Percentiles rank a stretch among this genome's conserved stretches.
Conservation (phyloP, 2,329 filamentous ascomycete species). For the Kalmusia sp. region DNA sequence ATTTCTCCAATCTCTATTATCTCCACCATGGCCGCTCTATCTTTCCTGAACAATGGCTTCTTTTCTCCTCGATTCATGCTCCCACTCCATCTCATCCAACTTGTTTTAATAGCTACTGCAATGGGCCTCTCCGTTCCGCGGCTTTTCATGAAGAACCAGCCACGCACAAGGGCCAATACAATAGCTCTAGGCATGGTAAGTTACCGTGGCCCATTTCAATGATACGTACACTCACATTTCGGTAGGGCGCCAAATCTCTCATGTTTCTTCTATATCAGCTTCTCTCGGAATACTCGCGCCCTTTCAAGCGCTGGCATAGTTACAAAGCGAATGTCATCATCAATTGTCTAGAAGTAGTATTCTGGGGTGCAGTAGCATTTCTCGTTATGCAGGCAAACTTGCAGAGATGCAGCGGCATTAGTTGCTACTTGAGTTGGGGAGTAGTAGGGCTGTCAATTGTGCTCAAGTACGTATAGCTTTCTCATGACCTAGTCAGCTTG, state of each 20-base stretch:
- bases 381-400: slow-evolving; percentile 30
- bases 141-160: slow-evolving; percentile 30
- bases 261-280: slow-evolving; percentile 52
- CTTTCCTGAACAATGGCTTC: slow-evolving; percentile 34
- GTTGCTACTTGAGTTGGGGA: slow-evolving; percentile 28
- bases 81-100: slow-evolving; percentile 20
- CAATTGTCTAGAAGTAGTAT: slow-evolving; percentile 51
- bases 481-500: not conserved
- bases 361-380: slow-evolving; percentile 50
- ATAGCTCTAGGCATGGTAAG: slow-evolving; percentile 32
- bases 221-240: not conserved
- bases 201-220: not conserved
- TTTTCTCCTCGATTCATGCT: slow-evolving; percentile 24
- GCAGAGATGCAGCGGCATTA: slow-evolving; percentile 19
- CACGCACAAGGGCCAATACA: slow-evolving; percentile 25
- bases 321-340: slow-evolving; percentile 52
- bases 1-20: not conserved
- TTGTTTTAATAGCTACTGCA: slow-evolving; percentile 17
- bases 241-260: slow-evolving; percentile 49
- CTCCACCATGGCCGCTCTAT: slow-evolving; percentile 18
- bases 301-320: slow-evolving; percentile 47
- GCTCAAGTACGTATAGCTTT: slow-evolving; percentile 16
- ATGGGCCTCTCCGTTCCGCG: slow-evolving; percentile 24
- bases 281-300: slow-evolving; percentile 43
- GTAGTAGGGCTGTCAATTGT: slow-evolving; percentile 23